Evolutionary conservation across 2,329 filamentous ascomycete genomes (phyloP), one percentile per base, ranked within the genome.

Genomic region (Emergomyces pasteurianus): DNA sequence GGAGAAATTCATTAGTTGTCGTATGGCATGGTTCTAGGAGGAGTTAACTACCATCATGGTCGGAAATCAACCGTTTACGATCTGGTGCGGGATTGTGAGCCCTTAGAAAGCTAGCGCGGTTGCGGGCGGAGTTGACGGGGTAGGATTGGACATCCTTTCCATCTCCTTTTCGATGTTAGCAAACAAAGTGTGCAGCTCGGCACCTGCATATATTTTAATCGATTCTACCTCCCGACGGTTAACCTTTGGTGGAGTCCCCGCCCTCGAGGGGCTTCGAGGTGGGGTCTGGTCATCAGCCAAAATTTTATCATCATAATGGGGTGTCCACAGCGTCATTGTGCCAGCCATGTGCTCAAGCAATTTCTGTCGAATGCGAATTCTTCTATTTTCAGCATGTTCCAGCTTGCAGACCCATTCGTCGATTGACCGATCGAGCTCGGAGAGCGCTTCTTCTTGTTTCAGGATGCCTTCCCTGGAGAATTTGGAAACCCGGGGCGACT

Each of bases 401-500:
- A 92, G 81, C 75, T 92, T 92, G 66, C 76, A 79, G 56, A 89
- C 84, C 86, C 89, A 92, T 70, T 90, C 87, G 67, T 92, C 89
- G 64, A 92, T 92, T 2, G 86, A 88, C 18, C 81, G 77, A 69
- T 92, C 88, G 7, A 92, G 81, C 71, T 91, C 88, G 1, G 85
- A 83, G 12, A 92, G 79, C 1, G 87, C 87, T 73, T 92, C 88
- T 72, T 92, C 88, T 70, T 92, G 88, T 75, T 87, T 89, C 49
- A 92, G 79, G 71, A 92, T 83, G 23, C 85, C 85, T 63, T 91
- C 87, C 64, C 86, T 81, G 65, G 85, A 89, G 71, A 91, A 90
- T 65, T 83, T 86, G 60, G 86, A 83, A 5, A 83, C 82, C 38
- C 87, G 83, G 9, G 87, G 85, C 21, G 86, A 87, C 58, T 87